Evolutionary conservation across 2,329 filamentous ascomycete species (phyloP), one percentile per base, ranked within the genome.

Genomic region (Apiospora hydei): DNA sequence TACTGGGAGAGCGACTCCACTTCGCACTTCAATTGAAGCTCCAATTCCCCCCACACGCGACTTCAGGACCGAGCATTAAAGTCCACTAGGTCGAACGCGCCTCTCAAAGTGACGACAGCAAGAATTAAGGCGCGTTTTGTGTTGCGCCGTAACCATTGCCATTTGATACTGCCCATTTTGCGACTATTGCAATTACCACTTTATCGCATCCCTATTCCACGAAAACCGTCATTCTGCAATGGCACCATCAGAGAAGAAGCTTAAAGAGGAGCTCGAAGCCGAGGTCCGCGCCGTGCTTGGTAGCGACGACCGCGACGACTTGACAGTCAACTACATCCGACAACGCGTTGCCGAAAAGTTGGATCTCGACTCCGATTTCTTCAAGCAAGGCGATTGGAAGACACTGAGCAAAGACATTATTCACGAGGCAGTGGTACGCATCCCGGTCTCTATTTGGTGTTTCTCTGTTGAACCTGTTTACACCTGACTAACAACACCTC

Each of bases 281-380:
- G 83, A 84, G 4, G 87, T 88, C 47, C 82, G 80, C 69, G 81
- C 83, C 3, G 77, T 89, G 53, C 89, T 85, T 76, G 78, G 82
- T 38, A 77, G 78, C 26, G 82, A 84, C 16, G 75, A 80, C 6
- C 83, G 84, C 4, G 85, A 87, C 26, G 75, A 83, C 4, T 83
- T 90, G 11, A 88, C 88, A 0, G 88, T 92, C 72, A 91, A 90
- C 76, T 84, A 82, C 69, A 85, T 90, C 71, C 88, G 90, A 71
- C 85, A 86, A 72, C 82, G 81, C 64, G 86, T 84, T 2, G 88
- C 90, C 72, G 80, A 86, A 43, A 80, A 86, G 61, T 80, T 88
- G 0, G 80, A 78, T 0, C 83, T 91, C 1, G 83, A 86, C 0
- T 80, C 84, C 0, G 87, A 84, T 0, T 90, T 90, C 73, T 86